Percentiles rank a stretch among this genome's conserved stretches.
phyloP scores from a whole-genome alignment of 1,284 basidiomycete species.

The Flammula alnicola region DNA sequence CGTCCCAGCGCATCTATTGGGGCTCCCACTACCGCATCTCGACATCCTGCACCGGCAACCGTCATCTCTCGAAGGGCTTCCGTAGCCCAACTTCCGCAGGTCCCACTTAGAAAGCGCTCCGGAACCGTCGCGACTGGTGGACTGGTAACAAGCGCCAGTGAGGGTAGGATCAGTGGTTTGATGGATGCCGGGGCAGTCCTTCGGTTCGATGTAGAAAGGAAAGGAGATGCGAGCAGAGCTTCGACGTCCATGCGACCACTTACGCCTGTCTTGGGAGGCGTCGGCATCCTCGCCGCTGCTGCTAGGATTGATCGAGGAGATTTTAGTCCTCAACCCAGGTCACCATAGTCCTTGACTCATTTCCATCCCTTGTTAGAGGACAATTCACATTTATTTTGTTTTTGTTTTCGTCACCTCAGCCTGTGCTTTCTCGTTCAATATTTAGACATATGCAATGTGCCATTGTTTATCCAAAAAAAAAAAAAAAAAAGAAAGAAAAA shows the following conservation, averaged over 20 bases:
- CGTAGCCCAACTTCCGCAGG: conserved; percentile 16
- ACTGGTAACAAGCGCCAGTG: no score
- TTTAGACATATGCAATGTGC: no score
- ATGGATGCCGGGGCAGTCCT: conserved; percentile 7
- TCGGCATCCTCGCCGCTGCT: conserved; percentile 36
- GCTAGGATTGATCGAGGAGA: conserved; percentile 34
- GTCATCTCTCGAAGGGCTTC: conserved; percentile 19
- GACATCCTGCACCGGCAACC: background rate
- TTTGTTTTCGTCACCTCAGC: no score
- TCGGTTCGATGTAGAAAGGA: conserved; percentile 3
- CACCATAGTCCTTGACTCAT: no score
- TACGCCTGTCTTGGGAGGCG: conserved; percentile 7
- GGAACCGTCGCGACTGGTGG: conserved; percentile 27
- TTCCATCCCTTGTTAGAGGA: no score
- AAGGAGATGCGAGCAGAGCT: background rate
- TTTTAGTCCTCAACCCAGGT: no score
- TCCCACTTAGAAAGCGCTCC: conserved; percentile 29
- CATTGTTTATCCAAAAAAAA: no score
- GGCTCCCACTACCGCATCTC: background rate
- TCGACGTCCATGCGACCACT: background rate
- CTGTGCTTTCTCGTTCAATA: no score
- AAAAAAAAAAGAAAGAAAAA: no score
- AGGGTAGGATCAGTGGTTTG: conserved; percentile 2
- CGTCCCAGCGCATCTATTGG: background rate
- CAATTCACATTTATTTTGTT: no score